Evolutionary conservation across 768 basidiomycete genomes (phyloP), one percentile per base, ranked within the genome.

Genomic region (Lanmaoa rubissima): DNA sequence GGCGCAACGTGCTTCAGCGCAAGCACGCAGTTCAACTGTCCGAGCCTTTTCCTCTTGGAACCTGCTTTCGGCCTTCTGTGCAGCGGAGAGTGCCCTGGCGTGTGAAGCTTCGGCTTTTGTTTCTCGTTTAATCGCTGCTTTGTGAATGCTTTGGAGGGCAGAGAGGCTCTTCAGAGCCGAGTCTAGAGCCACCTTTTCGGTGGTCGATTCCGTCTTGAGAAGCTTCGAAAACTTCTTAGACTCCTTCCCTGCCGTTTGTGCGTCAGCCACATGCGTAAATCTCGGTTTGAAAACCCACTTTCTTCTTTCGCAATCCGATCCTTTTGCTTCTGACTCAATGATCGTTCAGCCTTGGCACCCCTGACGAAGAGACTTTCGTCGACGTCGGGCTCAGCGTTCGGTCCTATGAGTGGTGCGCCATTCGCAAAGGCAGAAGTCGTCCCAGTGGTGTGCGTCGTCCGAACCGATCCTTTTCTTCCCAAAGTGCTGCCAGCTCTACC

Each of bases 71-170:
- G 80, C 76, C 68, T 85, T 88, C 69, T 87, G 88, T 66, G 83
- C 83, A 6, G 74, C 73, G 16, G 75, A 66, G 34, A 85, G 75
- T 4, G 82, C 77, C 57, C 79, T 85, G 40, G 80, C 71, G 51
- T 89, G 81, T 4, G 75, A 64, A 3, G 75, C 56, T 54, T 86
- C 82, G 1, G 83, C 82, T 60, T 77, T 82, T 5, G 79, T 73
- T 69, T 91, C 90, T 52, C 81, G 83, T 72, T 84, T 84, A 53
- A 87, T 76, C 1, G 87, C 84, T 4, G 74, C 73, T 66, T 83
- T 85, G 64, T 92, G 90, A n/a, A 87, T 70, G 68, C 77, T 78
- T 67, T 89, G 88, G n/a, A 92, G 70, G 31, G 83, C 75, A 4
- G 79, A 79, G 21, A 92, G 82, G 59, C 88, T 86, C 52, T 77